Conservation (phyloP, 2,329 filamentous ascomycete genomes). For the Penicillium hordei region DNA sequence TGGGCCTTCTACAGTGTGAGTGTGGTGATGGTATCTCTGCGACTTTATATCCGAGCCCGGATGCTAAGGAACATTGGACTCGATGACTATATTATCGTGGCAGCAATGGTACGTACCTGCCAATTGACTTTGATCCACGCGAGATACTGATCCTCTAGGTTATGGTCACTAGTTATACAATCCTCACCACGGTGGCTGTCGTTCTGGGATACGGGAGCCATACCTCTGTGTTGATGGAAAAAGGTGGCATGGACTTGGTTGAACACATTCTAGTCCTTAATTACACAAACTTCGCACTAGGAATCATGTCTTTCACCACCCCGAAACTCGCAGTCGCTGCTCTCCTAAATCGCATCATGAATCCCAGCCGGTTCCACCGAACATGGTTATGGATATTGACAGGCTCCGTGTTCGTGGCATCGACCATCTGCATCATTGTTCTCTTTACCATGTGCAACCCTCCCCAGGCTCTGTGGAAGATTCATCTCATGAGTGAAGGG, state of each 20-base stretch:
- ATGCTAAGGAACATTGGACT: slow-evolving; percentile 33
- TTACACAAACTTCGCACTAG: slow-evolving; percentile 26
- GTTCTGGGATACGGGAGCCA: slow-evolving; percentile 43
- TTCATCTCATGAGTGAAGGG: slow-evolving; percentile 24
- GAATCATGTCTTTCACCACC: slow-evolving; percentile 30
- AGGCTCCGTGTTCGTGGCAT: slow-evolving; percentile 28
- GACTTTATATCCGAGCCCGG: slow-evolving; percentile 33
- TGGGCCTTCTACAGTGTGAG: slow-evolving; percentile 32
- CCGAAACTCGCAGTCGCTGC: slow-evolving; percentile 30
- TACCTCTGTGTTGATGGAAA: slow-evolving; percentile 28
- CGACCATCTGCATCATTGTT: slow-evolving; percentile 40
- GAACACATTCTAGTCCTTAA: slow-evolving; percentile 25
- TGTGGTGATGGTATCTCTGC: slow-evolving; percentile 31
- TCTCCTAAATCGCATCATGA: slow-evolving; percentile 30
- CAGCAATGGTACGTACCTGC: slow-evolving; percentile 31
- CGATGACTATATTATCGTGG: slow-evolving; percentile 41
- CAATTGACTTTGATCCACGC: neutral
- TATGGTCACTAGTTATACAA: slow-evolving; percentile 33
- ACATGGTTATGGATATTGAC: slow-evolving; percentile 31
- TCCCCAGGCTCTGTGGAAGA: slow-evolving; percentile 41
- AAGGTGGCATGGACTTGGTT: slow-evolving; percentile 26
- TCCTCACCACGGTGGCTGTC: slow-evolving; percentile 38
- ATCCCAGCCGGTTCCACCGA: slow-evolving; percentile 20
- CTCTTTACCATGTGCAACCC: slow-evolving; percentile 48
- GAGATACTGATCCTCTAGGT: slow-evolving; percentile 10